Evolutionary conservation across 139 green algal species (phyloP).

Genomic region (Coelastrella sp.): DNA sequence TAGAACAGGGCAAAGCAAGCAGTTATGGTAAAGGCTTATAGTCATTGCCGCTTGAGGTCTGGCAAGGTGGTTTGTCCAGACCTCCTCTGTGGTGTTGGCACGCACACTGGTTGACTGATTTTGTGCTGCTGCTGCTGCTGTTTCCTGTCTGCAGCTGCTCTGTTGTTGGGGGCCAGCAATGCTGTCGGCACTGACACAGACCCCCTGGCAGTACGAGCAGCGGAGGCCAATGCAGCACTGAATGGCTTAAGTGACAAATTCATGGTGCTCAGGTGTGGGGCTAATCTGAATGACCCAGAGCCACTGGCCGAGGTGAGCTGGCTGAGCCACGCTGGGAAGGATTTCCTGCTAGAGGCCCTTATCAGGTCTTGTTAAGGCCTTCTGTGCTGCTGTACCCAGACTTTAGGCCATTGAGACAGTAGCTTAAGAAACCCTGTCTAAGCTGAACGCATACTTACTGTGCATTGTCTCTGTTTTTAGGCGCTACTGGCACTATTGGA

Average conservation of each 20-base stretch:
- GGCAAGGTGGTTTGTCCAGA: too few species aligned
- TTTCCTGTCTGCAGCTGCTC: slow-evolving; percentile 49
- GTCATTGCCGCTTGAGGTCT: too few species aligned
- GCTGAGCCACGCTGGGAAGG: neutral
- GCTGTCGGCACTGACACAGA: slow-evolving; percentile 87
- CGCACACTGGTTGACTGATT: neutral
- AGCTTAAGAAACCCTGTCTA: too few species aligned
- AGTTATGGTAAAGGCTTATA: too few species aligned
- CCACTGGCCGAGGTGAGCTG: neutral
- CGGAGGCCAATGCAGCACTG: slow-evolving; percentile 75
- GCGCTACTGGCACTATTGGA: too few species aligned
- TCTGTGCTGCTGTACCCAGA: neutral
- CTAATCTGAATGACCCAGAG: slow-evolving; percentile 13
- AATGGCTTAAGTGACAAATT: slow-evolving; percentile 60
- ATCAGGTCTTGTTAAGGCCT: too few species aligned
- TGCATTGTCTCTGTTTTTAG: too few species aligned
- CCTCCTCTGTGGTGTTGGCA: neutral
- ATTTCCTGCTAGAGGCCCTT: too few species aligned
- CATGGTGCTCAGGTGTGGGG: neutral
- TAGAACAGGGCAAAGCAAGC: too few species aligned
- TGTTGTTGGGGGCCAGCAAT: slow-evolving; percentile 69
- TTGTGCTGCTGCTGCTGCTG: neutral
- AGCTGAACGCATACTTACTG: too few species aligned
- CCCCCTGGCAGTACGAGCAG: slow-evolving; percentile 71
- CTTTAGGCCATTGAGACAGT: neutral